A percentile compares a stretch with the other conserved stretches of the same genome.
These are phyloP conservation scores for Gaultheria prostrata DNA, from an alignment of 148 eudicot species.

Conservation along the genomic window DNA sequence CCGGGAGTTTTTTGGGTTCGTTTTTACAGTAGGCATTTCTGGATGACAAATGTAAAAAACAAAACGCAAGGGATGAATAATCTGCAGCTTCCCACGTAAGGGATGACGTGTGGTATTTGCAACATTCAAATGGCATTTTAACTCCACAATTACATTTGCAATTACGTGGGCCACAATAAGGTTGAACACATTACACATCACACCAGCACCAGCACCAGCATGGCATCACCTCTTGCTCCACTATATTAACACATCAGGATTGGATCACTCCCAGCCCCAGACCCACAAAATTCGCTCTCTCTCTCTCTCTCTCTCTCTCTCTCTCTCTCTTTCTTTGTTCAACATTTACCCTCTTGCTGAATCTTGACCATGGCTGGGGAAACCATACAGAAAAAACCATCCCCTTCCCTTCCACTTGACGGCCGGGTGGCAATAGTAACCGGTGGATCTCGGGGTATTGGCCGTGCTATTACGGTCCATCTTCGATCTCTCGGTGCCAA, in stretches of 20 bases:
- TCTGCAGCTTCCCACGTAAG: not conserved
- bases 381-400: not conserved
- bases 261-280: not conserved
- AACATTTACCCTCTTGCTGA: not conserved
- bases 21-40: too few species aligned
- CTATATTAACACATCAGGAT: not conserved
- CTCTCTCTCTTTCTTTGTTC: not conserved
- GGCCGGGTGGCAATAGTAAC: constrained; percentile 48
- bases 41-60: too few species aligned
- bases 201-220: too few species aligned
- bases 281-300: not conserved
- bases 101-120: not conserved
- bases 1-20: too few species aligned
- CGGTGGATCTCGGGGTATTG: constrained; percentile 47
- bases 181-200: too few species aligned
- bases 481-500: constrained; percentile 43
- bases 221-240: not conserved
- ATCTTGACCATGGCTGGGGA: not conserved
- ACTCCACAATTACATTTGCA: too few species aligned
- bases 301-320: not conserved
- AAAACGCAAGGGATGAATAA: too few species aligned
- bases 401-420: constrained; percentile 21
- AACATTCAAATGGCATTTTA: not conserved
- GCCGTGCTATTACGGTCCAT: constrained; percentile 38
- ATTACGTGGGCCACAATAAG: too few species aligned